Base-by-base conservation (phyloP, 2,329 filamentous ascomycete species). In the Conoideocrella luteorostrata region DNA sequence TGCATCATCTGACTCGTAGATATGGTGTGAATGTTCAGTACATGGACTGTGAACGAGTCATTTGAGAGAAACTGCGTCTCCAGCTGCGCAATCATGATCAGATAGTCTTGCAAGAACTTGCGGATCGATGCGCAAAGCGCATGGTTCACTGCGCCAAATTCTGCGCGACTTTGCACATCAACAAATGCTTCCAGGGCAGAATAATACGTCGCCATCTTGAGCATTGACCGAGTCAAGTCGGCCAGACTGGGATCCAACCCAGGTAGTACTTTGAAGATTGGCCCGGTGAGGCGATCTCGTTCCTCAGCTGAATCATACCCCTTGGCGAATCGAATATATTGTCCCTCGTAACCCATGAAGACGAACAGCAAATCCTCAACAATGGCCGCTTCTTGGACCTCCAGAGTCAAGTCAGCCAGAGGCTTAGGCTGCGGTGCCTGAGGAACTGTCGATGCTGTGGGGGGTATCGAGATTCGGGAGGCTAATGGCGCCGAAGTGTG, bases 291-390 rank as follows among this genome's bases (percentile, higher is more conserved):
- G 12, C 90, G 82, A 57, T 94, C 88, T 56, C 91, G 88, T 67
- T 98, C 93, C 41, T 88, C 81, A 3, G 76, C 70, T 0, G 90
- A 88, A 53, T 95, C 83, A 61, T 95, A 97, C 7, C 78, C 77
- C 52, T 88, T 85, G 46, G 77, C 78, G 60, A 88, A 97, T 44
- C 88, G 86, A 49, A 98, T 86, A 60, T 97, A 97, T 62, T 95
- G 89, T n/a, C 93, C 93, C 65, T 98, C 93, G 51, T 89, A 95
- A 20, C 93, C 93, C 90, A 98, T 96, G 56, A 97, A 94, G 5
- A 95, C 89, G 59, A 91, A 96, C 28, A 97, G 67, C 13, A 98
- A 67, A 56, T 98, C 93, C 54, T 96, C 90, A 34, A 97, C 72
- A 37, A 98, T 84, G 7, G 81, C 86, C 20, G 82, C 79, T 66